Evolutionary conservation across 768 basidiomycete species (phyloP), one percentile per base, ranked within the genome.

Genomic region (Lactarius pseudohatsudake): DNA sequence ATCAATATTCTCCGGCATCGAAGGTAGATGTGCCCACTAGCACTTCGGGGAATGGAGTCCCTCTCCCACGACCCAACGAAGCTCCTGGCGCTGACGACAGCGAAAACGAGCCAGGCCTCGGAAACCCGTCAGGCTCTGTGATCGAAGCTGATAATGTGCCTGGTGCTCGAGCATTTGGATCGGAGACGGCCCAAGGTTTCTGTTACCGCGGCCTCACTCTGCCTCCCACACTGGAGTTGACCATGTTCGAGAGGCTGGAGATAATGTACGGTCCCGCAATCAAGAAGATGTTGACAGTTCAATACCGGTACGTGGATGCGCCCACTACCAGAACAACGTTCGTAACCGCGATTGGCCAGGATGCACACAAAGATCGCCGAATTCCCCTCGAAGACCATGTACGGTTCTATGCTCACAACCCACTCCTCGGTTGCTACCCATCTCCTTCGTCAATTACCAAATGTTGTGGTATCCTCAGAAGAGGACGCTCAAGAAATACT

Each of bases 201-300:
- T n/a, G 18, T 36, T 36, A 45, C 20, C 58, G 61, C 10, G 54
- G 61, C 34, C 76, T 92, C 3, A 75, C 78, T 28, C 87, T 88
- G 2, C 89, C 93, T 1, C 82, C 82, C 30, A 87, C 92, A 0
- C 78, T 99, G 38, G 92, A 95, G 72, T 88, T 85, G 1, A 98
- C 97, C 0, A 80, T 99, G 36, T 99, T 99, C 70, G 94, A 96
- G 69, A 85, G 97, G 26, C 80, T 99, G 11, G 92, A 98, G 75
- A 82, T 80, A 54, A 91, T 97, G 85, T 96, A 95, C 70, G 95
- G 96, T 0, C 77, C 83, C 0, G 77, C 81, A 4, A 88, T 97
- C 75, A 96, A 97, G 73, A 82, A 89, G 20, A 87, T 98, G 87
- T 84, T 99, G 43, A 85, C 88, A 26, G 81, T 94, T 3, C 97